These are phyloP conservation scores for Lycium barbarum DNA, from an alignment of 257 asterid genomes.

Conservation along the genomic window DNA sequence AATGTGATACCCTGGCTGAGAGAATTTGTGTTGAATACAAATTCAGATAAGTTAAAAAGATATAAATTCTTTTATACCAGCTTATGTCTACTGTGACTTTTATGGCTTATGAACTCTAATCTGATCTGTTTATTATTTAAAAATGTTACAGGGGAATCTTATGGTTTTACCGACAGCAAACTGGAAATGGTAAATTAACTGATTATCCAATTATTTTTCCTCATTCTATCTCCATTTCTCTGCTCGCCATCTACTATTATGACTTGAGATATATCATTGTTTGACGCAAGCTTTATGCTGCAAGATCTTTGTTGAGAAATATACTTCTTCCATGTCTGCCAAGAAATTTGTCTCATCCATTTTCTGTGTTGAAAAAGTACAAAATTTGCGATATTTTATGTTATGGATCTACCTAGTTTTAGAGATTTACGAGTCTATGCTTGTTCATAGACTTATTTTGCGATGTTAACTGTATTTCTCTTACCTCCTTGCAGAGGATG, in stretches of 20 bases:
- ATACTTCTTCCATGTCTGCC: slow-evolving; percentile 7
- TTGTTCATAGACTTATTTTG: neutral
- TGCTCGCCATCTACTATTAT: neutral
- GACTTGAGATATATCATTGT: neutral
- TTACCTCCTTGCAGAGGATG: slow-evolving; percentile 63
- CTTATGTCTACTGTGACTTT: neutral
- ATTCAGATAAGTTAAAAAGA: neutral
- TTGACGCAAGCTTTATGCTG: neutral
- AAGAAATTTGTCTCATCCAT: neutral
- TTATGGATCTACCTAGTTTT: neutral
- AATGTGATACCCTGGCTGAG: slow-evolving; percentile 12
- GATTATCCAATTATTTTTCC: neutral
- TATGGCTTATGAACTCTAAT: slow-evolving; percentile 16
- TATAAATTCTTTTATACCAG: neutral
- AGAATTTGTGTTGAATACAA: neutral
- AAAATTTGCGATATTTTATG: neutral
- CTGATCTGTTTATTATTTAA: slow-evolving; percentile 32
- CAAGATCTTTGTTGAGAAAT: neutral
- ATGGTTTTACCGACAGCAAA: slow-evolving; percentile 67
- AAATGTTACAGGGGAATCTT: slow-evolving; percentile 75
- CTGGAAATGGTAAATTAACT: slow-evolving; percentile 72
- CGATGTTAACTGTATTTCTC: neutral
- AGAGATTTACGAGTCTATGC: neutral
- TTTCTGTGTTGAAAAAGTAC: neutral
- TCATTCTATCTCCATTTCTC: slow-evolving; percentile 1